Evolutionary conservation across 371 early-diverging fungal species (phyloP), one percentile per base, ranked within the genome.

Genomic region (Zychaea mexicana): DNA sequence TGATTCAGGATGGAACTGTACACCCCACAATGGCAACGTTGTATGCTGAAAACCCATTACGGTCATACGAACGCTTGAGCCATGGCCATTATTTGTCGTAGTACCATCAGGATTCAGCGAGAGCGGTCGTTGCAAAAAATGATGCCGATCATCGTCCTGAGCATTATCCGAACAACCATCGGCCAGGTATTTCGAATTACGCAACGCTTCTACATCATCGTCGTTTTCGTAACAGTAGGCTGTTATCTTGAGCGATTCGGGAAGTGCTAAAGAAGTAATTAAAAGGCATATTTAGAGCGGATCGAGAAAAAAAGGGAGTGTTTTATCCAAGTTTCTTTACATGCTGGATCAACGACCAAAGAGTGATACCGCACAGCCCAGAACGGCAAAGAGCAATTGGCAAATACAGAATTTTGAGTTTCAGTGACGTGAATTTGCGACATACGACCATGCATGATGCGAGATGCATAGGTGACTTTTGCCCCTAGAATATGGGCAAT

Each of bases 1-100:
- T 7, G 96, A 95, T 77, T 98, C 98, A 7, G 98, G 98, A 73
- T 98, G 98, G 68, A 96, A 97, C 68, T 98, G 98, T 28, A 98
- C 96, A 8, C 96, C 95, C 83, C 90, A 95, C 9, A 95, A 70
- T 17, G 96, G 96, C 19, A 81, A 66, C 1, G 56, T 42, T 26
- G 56, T 73, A 74, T 96, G 97, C 42, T 85, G 78, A 56, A 98
- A 73, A 0, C 88, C 97, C 97, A 96, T 96, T 8, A 96, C 53
- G 0, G 82, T 90, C n/a, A n/a, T n/a, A n/a, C n/a, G n/a, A n/a
- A n/a, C n/a, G n/a, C n/a, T n/a, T n/a, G n/a, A n/a, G n/a, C n/a
- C n/a, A n/a, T n/a, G n/a, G n/a, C n/a, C n/a, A 0, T 81, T 28
- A 31, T 33, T 30, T 24, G 27, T 27, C 10, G n/a, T 56, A 6